Base-by-base conservation (phyloP, 2,329 filamentous ascomycete genomes). In the Verticillium nubilum region DNA sequence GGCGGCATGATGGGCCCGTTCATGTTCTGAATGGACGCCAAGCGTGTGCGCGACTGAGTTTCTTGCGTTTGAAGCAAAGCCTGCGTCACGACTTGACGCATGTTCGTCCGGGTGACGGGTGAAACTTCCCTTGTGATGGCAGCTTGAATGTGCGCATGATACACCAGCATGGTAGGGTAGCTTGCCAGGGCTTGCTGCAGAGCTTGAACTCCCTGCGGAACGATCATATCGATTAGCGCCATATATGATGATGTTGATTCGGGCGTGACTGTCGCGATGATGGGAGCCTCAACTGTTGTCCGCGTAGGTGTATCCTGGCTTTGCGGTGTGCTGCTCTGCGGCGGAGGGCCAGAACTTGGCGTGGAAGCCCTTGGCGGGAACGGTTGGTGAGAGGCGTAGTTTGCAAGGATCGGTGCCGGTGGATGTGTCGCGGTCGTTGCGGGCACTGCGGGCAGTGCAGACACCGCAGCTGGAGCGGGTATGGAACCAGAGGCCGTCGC, bases 91-190 rank as follows among this genome's bases (percentile, higher is more conserved):
- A 78, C 75, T 59, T 80, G 75, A 50, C 83, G 76, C 10, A 86
- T 72, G 60, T 82, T 79, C 3, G 77, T 74, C 35, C 81, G 75
- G 15, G 75, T 65, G 31, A 79, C 73, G 0, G 80, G 75, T 52
- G 80, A 83, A 0, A 75, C 68, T 58, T 85, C 78, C 2, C 78
- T 74, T 61, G 83, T 80, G 42, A 86, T 85, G 5, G 76, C 75
- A 0, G 74, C 68, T 62, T 83, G 79, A 5, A 86, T 73, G 54
- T 82, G 76, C 5, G 68, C 70, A 56, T 81, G 77, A 62, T 78
- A 80, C 5, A 72, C 70, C 5, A 85, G 71, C 62, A 84, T 76
- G 3, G 74, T 74, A 1, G 82, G 82, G 60, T 83, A 79, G 3
- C 69, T 75, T 0, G 70, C 63, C 28, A 86, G 68, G 1, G 77